Evolutionary conservation across 768 basidiomycete species (phyloP), one percentile per base, ranked within the genome.

Genomic region (Daedalea quercina): DNA sequence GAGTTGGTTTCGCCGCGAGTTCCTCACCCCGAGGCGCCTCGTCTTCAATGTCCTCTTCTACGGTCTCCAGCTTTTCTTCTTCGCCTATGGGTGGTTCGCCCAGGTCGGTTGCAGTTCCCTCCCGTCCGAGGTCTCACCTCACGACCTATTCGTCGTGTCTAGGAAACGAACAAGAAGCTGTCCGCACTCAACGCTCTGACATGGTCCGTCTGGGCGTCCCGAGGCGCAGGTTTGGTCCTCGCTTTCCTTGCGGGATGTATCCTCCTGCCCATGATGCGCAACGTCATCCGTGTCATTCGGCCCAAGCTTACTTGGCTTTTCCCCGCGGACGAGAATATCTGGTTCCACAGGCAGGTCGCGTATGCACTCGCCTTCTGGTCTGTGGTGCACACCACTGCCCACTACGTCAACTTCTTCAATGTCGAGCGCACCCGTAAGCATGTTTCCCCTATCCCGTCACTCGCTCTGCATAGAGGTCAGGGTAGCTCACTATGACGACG

Each of bases 301-400:
- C 94, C 93, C 19, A 80, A 75, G 59, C 63, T 95, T 44, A 69
- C 81, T n/a, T 87, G 87, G 81, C 70, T 89, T 52, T 84, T 95
- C 75, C 93, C 93, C 15, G 86, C 88, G 54, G 94, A 97, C 67
- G 93, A 95, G 73, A 91, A 90, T 60, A 87, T 95, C 63, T 94
- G 93, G 94, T 93, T 89, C 77, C 93, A 96, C 69, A 76, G 91
- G 53, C 92, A 94, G 65, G 89, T 95, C 42, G 94, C 94, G 17
- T 97, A 96, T 68, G 89, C 87, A 7, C 84, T 94, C 81, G 85
- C 90, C 2, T 94, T 95, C 73, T 94, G 87, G 86, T 72, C 88
- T 9, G 85, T 91, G 79, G 85, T 95, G 0, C 94, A 97, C 69
- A 88, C 89, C 4, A 94, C 93, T 3, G 87, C 91, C 9, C 94